phyloP scores from a whole-genome alignment of 2,329 filamentous ascomycete genomes.

The Karstenula rhodostoma region DNA sequence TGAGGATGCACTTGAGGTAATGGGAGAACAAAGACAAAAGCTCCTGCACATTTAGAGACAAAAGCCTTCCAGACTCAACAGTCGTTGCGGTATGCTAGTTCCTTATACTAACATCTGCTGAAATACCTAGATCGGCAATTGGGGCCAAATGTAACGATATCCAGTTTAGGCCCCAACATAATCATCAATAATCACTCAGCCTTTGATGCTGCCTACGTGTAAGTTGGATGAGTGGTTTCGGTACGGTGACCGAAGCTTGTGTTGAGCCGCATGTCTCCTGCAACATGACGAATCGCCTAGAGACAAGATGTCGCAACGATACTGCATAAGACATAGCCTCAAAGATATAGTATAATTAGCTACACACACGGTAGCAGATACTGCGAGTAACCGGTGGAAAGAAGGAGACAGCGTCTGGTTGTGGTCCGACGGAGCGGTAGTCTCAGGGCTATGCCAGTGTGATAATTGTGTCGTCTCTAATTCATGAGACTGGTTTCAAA shows the following conservation, averaged over 20 bases:
- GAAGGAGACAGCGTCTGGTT: neutral
- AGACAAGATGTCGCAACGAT: neutral
- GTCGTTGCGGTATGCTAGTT: neutral
- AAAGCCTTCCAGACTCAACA: neutral
- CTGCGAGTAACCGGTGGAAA: neutral
- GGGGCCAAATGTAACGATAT: neutral
- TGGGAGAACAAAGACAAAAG: neutral
- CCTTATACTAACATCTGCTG: neutral
- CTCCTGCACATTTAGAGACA: too few species aligned
- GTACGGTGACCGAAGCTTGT: neutral
- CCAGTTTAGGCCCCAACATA: neutral
- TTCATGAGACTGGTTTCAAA: neutral
- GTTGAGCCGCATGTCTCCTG: neutral
- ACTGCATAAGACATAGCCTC: neutral
- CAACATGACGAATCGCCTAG: neutral
- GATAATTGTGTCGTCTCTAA: neutral
- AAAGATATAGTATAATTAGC: neutral
- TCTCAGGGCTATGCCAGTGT: neutral
- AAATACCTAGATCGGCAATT: neutral
- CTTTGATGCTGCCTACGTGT: neutral
- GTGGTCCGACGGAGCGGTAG: neutral
- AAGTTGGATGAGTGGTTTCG: neutral
- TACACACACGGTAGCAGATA: neutral
- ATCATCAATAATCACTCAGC: slow-evolving; percentile 1
- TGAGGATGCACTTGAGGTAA: neutral